Conservation (phyloP, 2,329 filamentous ascomycete genomes). For the Xylariaceae sp. region DNA sequence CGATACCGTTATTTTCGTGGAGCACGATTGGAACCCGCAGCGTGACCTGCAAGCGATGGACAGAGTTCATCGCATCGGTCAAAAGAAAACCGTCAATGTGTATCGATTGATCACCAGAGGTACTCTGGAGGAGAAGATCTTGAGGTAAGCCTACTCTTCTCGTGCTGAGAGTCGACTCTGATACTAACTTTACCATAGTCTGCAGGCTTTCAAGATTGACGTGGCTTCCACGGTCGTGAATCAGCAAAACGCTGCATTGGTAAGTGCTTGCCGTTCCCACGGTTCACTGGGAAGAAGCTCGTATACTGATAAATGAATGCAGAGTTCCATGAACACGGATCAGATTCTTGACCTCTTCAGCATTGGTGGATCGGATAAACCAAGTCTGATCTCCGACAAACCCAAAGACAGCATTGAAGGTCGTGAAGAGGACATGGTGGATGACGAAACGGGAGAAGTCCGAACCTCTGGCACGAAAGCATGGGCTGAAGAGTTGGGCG, state of each 20-base stretch:
- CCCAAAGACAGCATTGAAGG: slow-evolving; percentile 54
- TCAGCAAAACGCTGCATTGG: slow-evolving; percentile 90
- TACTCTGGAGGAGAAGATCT: slow-evolving; percentile 96
- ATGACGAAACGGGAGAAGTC: slow-evolving; percentile 86
- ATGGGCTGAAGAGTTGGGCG: slow-evolving; percentile 89
- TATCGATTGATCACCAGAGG: slow-evolving; percentile 94
- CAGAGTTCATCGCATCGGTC: slow-evolving; percentile 92
- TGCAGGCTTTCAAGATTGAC: slow-evolving; percentile 99
- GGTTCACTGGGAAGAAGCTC: neutral
- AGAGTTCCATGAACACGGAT: slow-evolving; percentile 88
- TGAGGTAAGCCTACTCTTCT: slow-evolving; percentile 45
- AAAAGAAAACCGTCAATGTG: slow-evolving; percentile 99
- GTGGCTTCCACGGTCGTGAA: slow-evolving; percentile 97
- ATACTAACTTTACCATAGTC: slow-evolving; percentile 37
- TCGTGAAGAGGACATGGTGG: slow-evolving; percentile 80
- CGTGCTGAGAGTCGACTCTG: slow-evolving; percentile 1
- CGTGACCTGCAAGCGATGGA: slow-evolving; percentile 99
- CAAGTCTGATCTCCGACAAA: slow-evolving; percentile 58
- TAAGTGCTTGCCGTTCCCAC: slow-evolving; percentile 19
- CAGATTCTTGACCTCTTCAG: slow-evolving; percentile 97
- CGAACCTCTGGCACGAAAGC: slow-evolving; percentile 93
- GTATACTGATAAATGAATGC: slow-evolving; percentile 16
- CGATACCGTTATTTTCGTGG: slow-evolving; percentile 98
- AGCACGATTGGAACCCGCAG: slow-evolving; percentile 99
- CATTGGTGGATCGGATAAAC: slow-evolving; percentile 68